A percentile compares a stretch with the other conserved stretches of the same genome.
phyloP scores from a whole-genome alignment of 768 basidiomycete species.

The Macrocybe gigantea region DNA sequence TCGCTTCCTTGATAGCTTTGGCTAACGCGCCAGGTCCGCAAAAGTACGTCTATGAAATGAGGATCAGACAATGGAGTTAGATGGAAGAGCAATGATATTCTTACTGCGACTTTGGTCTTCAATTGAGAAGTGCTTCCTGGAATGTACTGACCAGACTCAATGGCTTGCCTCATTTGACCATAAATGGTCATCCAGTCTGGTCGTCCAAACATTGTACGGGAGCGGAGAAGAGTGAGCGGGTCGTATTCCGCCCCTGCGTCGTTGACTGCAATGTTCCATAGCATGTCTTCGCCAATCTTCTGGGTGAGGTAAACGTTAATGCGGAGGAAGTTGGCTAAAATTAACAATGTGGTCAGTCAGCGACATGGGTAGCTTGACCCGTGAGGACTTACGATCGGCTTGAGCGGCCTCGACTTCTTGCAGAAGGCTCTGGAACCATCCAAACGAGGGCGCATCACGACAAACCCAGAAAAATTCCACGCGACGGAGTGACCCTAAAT shows the following conservation, averaged over 20 bases:
- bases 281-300: constrained; percentile 79
- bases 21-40: constrained; percentile 78
- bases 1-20: constrained; percentile 71
- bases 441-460: constrained; percentile 93
- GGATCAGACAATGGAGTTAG: constrained; percentile 4
- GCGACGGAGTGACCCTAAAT: constrained; percentile 73
- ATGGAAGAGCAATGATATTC: constrained; percentile 19
- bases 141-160: constrained; percentile 79
- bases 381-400: constrained; percentile 65
- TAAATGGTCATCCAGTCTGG: constrained; percentile 89
- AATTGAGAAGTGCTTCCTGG: constrained; percentile 73
- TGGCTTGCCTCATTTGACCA: constrained; percentile 63
- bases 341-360: constrained; percentile 8
- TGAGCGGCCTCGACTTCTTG: constrained; percentile 87
- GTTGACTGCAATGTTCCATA: constrained; percentile 90
- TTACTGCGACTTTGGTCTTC: constrained; percentile 78
- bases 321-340: constrained; percentile 79
- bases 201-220: constrained; percentile 87
- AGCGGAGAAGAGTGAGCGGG: constrained; percentile 81
- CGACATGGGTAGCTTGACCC: not conserved
- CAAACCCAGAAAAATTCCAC: constrained; percentile 97
- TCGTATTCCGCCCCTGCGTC: constrained; percentile 83
- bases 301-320: constrained; percentile 91
- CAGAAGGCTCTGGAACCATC: constrained; percentile 91
- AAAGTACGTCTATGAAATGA: constrained; percentile 66